Percentiles rank a stretch among this genome's conserved stretches.
Conservation (phyloP, 805 yeast species). For the Metschnikowia kunwiensis region DNA sequence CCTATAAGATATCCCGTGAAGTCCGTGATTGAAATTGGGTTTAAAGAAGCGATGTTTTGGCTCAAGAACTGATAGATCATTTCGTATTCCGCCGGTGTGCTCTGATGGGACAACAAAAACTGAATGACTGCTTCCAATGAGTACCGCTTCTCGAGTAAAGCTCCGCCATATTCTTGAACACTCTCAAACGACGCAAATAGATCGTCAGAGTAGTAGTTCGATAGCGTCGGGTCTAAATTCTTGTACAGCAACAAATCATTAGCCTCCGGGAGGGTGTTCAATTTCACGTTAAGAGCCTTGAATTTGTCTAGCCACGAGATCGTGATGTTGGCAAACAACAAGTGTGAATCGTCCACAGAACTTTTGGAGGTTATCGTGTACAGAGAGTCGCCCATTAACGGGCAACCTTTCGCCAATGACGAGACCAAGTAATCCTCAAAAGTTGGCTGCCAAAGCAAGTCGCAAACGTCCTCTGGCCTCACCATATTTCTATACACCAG, state of each 20-base stretch:
- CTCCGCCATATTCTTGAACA: slow-evolving; percentile 6
- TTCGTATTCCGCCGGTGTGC: slow-evolving; percentile 12
- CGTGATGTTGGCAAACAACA: slow-evolving; percentile 29
- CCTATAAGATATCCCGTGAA: slow-evolving; percentile 15
- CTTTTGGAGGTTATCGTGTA: slow-evolving; percentile 22
- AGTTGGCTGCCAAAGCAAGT: slow-evolving; percentile 28
- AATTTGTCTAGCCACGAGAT: slow-evolving; percentile 31
- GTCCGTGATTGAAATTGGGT: slow-evolving; percentile 13
- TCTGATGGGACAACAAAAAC: slow-evolving; percentile 17
- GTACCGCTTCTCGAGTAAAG: slow-evolving; percentile 1
- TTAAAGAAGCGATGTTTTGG: slow-evolving; percentile 11
- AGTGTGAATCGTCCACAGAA: slow-evolving; percentile 12
- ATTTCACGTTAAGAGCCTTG: slow-evolving; percentile 19
- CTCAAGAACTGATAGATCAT: slow-evolving; percentile 14
- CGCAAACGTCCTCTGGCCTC: slow-evolving; percentile 35
- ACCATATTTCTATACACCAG: slow-evolving; percentile 23
- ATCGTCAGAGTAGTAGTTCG: slow-evolving; percentile 4
- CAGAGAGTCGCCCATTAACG: slow-evolving; percentile 27
- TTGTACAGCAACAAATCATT: slow-evolving; percentile 3
- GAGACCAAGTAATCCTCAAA: slow-evolving; percentile 32
- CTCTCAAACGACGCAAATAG: slow-evolving; percentile 2
- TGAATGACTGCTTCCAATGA: slow-evolving; percentile 12
- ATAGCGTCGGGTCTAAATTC: neutral
- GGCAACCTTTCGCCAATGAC: slow-evolving; percentile 26
- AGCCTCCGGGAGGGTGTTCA: slow-evolving; percentile 7